Evolutionary conservation across 257 asterid species (phyloP), one percentile per base, ranked within the genome.

Genomic region (Voacanga thouarsii): DNA sequence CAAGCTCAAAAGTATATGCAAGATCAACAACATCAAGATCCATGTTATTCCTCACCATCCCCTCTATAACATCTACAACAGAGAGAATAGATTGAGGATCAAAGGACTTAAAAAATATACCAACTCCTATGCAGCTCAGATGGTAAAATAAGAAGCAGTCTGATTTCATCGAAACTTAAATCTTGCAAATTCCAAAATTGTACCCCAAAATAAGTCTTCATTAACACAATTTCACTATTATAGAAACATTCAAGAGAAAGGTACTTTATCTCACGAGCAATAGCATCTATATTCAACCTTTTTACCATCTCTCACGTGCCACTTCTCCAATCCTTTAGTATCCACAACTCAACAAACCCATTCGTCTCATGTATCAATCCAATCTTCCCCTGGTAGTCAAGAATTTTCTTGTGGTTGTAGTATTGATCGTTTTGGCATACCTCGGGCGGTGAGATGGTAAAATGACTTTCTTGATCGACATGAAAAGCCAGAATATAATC

Each of bases 351-450:
- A 3, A 23, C 37, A 1, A 39, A 16, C 18, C 15, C 14, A 0
- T 12, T 0, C 1, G 5, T 26, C 43, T 24, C 21, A 7, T 10
- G 15, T 12, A 26, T n/a, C 41, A 71, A 26, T 10, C 75, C 75
- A 44, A 71, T n/a, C 41, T 71, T 24, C 11, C 75, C 75, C 12
- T 71, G 43, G 11, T 71, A 47, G 2, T 71, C 75, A n/a, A 71
- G 11, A 1, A 71, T 1, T 33, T 33, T 33, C 24, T 47, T 12
- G 23, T 9, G 2, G 2, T 33, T 33, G 37, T 33, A 33, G 37
- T 69, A n/a, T 0, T 1, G 12, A 7, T 33, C 39, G n/a, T 30
- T 19, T 55, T 19, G 5, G 1, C 50, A 2, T 15, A 11, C 15
- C 6, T 1, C 16, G 5, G 75, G 55, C 23, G 47, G 19, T 47